phyloP scores from a whole-genome alignment of 2,329 filamentous ascomycete genomes.

The Calonectria honghensis region DNA sequence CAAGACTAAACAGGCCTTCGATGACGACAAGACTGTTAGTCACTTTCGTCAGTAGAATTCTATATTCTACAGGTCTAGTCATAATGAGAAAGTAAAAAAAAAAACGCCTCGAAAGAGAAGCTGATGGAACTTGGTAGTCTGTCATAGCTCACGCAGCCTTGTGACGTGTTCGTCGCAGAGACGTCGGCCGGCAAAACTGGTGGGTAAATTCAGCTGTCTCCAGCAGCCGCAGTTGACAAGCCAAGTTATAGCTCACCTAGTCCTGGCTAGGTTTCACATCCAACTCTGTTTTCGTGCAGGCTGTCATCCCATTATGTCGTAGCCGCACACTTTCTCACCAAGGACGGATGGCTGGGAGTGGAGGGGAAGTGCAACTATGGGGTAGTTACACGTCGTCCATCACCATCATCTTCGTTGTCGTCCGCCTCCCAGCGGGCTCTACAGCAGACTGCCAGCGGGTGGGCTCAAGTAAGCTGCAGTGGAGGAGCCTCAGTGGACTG shows the following conservation, averaged over 20 bases:
- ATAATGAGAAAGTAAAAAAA: slow-evolving; percentile 29
- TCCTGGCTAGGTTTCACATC: slow-evolving; percentile 26
- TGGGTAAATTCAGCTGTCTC: slow-evolving; percentile 33
- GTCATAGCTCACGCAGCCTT: slow-evolving; percentile 37
- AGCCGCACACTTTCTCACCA: slow-evolving; percentile 5
- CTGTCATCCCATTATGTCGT: slow-evolving; percentile 19
- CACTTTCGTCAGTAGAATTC: slow-evolving; percentile 7
- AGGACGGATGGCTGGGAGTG: slow-evolving; percentile 26
- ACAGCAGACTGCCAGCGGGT: slow-evolving; percentile 34
- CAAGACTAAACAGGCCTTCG: slow-evolving; percentile 12
- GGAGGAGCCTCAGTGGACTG: slow-evolving; percentile 44
- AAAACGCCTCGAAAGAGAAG: slow-evolving; percentile 25
- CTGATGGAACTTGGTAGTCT: slow-evolving; percentile 7
- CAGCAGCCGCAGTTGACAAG: slow-evolving; percentile 23
- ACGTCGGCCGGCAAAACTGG: slow-evolving; percentile 34
- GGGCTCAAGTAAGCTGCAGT: slow-evolving; percentile 15
- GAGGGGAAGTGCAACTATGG: slow-evolving; percentile 18
- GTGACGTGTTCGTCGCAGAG: slow-evolving; percentile 52
- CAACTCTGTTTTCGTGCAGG: slow-evolving; percentile 15
- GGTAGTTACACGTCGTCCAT: slow-evolving; percentile 20
- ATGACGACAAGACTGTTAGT: slow-evolving; percentile 10
- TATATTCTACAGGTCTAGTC: slow-evolving; percentile 19
- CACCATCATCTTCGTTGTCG: slow-evolving; percentile 21
- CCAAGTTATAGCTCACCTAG: slow-evolving; percentile 34
- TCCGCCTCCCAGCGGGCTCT: slow-evolving; percentile 45